phyloP scores from a whole-genome alignment of 2,329 filamentous ascomycete species.

The Diplodia scrobiculata region DNA sequence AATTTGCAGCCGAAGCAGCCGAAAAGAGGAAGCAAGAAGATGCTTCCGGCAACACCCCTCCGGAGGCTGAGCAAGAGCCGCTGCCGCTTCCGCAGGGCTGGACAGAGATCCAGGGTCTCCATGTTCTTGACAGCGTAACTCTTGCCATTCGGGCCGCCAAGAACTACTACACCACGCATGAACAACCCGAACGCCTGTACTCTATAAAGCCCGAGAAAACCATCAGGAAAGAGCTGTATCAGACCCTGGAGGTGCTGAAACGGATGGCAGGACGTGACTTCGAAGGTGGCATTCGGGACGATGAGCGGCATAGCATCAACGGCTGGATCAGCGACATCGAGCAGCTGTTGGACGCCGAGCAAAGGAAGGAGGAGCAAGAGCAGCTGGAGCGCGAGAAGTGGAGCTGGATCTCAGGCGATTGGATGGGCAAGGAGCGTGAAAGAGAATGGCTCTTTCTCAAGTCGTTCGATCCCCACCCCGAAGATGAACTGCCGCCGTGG shows the following conservation, averaged over 20 bases:
- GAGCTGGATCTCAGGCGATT: conserved; percentile 79
- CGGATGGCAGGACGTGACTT: conserved; percentile 89
- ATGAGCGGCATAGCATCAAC: conserved; percentile 75
- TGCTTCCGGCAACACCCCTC: conserved; percentile 27
- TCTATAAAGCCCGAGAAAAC: conserved; percentile 84
- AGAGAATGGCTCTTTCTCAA: conserved; percentile 79
- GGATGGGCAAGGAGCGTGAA: conserved; percentile 70
- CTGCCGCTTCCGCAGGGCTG: conserved; percentile 59
- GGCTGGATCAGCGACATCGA: conserved; percentile 79
- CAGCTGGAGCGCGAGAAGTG: conserved; percentile 70
- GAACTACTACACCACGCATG: conserved; percentile 93
- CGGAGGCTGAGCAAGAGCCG: conserved; percentile 40
- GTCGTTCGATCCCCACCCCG: conserved; percentile 65
- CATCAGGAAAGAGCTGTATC: conserved; percentile 79
- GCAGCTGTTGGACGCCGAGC: conserved; percentile 73
- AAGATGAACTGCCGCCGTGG: conserved; percentile 68
- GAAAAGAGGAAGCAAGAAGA: conserved; percentile 44
- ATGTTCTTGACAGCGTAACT: conserved; percentile 88
- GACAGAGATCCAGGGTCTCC: conserved; percentile 87
- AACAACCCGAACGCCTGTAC: conserved; percentile 80
- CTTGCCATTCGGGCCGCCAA: conserved; percentile 94
- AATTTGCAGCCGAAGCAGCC: conserved; percentile 34
- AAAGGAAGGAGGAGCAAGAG: conserved; percentile 74
- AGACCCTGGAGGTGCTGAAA: conserved; percentile 87
- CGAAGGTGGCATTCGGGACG: conserved; percentile 73